Percentiles rank a stretch among this genome's conserved stretches.
phyloP scores from a whole-genome alignment of 306 rosid genomes.

The Vicia villosa region DNA sequence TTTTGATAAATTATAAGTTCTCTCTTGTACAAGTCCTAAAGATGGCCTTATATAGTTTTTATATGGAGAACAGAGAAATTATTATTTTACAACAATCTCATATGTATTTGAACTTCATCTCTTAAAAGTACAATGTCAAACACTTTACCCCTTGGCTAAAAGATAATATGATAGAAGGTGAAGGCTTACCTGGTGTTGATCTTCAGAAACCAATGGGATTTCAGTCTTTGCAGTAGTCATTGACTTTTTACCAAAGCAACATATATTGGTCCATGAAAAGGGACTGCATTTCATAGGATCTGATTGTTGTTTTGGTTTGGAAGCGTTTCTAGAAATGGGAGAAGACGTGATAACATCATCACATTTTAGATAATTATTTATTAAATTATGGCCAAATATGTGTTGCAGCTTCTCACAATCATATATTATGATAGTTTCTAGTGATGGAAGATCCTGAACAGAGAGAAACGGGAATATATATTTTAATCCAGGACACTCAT shows the following conservation, averaged over 20 bases:
- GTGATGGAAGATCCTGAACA: neutral
- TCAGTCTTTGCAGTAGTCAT: neutral
- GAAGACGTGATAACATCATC: too few species aligned
- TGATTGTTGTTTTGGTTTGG: neutral
- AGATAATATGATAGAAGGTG: neutral
- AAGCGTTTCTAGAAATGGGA: neutral
- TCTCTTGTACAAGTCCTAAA: too few species aligned
- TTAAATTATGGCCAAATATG: slow-evolving; percentile 4
- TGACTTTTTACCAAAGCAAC: neutral
- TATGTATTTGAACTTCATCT: too few species aligned
- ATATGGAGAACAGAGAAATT: too few species aligned
- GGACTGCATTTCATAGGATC: neutral
- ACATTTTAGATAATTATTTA: neutral
- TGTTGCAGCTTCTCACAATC: neutral
- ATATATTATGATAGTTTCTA: neutral
- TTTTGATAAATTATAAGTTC: too few species aligned
- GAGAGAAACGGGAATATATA: neutral
- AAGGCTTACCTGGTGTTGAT: too few species aligned
- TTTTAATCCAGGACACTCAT: rapidly evolving
- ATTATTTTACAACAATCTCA: too few species aligned
- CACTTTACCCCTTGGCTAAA: too few species aligned
- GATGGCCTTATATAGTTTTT: too few species aligned
- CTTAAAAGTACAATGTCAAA: too few species aligned
- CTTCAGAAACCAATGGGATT: neutral
- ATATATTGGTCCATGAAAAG: neutral